phyloP scores from a whole-genome alignment of 768 basidiomycete genomes.

The Amanita polypyramis region DNA sequence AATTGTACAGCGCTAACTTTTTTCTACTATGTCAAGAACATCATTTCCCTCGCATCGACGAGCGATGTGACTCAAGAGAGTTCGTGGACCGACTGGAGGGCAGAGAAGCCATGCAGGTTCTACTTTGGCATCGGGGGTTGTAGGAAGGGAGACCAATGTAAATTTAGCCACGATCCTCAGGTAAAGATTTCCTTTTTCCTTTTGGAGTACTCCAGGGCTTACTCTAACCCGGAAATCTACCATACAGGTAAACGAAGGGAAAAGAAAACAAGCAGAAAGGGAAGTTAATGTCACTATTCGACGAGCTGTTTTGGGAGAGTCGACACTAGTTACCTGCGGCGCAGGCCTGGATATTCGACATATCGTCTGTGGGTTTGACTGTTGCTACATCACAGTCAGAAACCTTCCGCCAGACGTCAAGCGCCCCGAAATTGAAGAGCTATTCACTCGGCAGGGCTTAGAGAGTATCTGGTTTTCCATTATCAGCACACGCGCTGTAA shows the following conservation, averaged over 20 bases:
- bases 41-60: background rate
- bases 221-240: too few relatives aligned
- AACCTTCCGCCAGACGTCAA: conserved; percentile 34
- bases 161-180: background rate
- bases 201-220: too few relatives aligned
- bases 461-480: conserved; percentile 24
- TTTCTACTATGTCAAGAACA: background rate
- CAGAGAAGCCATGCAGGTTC: background rate
- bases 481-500: conserved; percentile 18
- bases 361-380: conserved; percentile 42
- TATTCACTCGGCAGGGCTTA: conserved; percentile 37
- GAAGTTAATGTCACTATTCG: conserved; percentile 34
- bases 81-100: background rate
- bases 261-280: conserved; percentile 12
- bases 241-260: background rate
- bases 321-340: conserved; percentile 37
- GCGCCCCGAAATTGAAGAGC: conserved; percentile 26
- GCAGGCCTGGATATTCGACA: conserved; percentile 37
- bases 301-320: conserved; percentile 30
- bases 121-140: background rate
- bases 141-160: background rate
- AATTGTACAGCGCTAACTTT: background rate
- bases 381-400: conserved; percentile 34
- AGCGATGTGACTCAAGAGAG: background rate
- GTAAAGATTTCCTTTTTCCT: background rate